Conservation (phyloP, 192 early-diverging fungal species). For the Gigaspora rosea region DNA sequence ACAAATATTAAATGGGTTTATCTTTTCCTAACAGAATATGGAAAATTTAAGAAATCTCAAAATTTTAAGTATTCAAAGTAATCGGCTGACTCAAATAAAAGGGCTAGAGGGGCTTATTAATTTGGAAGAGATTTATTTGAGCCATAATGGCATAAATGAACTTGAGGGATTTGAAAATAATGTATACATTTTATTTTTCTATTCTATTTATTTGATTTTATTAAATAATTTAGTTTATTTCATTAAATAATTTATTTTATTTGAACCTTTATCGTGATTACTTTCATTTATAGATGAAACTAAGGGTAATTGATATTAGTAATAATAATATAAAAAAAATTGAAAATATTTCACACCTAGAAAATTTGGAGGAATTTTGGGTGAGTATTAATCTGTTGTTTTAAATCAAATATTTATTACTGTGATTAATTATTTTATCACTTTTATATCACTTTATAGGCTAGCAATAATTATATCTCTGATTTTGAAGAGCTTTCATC, state of each 20-base stretch:
- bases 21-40: conserved; percentile 53
- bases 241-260: no score
- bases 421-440: background rate
- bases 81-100: conserved; percentile 77
- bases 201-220: background rate
- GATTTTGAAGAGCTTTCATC: conserved; percentile 77
- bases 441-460: conserved; percentile 41
- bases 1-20: background rate
- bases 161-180: conserved; percentile 84
- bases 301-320: conserved; percentile 74
- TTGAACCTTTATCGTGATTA: background rate
- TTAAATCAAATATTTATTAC: background rate
- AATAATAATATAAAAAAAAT: conserved; percentile 77
- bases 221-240: background rate
- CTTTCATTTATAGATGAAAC: conserved; percentile 17
- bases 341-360: conserved; percentile 71
- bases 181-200: conserved; percentile 37
- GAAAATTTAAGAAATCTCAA: conserved; percentile 62
- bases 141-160: conserved; percentile 83
- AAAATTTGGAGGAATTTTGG: conserved; percentile 86
- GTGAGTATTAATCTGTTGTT: conserved; percentile 44
- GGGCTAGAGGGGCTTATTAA: conserved; percentile 66
- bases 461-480: conserved; percentile 73
- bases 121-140: conserved; percentile 90
- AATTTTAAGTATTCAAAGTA: conserved; percentile 82